These are phyloP conservation scores for Vinca minor DNA, from an alignment of 257 asterid genomes.

Conservation along the genomic window DNA sequence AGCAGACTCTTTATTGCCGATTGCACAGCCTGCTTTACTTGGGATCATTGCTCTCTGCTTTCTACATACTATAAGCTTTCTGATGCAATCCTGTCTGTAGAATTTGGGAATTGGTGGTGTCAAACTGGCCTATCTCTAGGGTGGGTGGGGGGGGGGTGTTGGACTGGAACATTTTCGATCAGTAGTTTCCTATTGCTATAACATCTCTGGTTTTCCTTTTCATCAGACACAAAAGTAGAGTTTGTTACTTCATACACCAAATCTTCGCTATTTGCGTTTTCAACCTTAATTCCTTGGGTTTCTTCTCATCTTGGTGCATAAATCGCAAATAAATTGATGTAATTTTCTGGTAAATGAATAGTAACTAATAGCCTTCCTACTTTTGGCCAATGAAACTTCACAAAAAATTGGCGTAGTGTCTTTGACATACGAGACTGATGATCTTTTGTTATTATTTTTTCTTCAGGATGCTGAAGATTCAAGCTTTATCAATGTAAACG, in stretches of 20 bases:
- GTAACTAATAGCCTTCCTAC: neutral
- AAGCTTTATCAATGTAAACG: constrained; percentile 18
- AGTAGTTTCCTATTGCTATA: neutral
- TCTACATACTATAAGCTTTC: neutral
- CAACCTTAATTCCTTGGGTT: neutral
- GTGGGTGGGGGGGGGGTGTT: too few relatives aligned
- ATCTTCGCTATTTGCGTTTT: neutral
- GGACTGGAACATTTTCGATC: neutral
- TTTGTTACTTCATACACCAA: neutral
- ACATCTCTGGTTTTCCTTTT: neutral
- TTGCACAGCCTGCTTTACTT: neutral
- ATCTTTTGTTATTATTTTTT: constrained; percentile 3
- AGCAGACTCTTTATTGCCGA: neutral
- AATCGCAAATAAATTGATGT: neutral
- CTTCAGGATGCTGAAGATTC: constrained; percentile 36
- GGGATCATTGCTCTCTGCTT: neutral
- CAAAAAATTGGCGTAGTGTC: too few relatives aligned
- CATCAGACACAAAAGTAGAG: neutral
- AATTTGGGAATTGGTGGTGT: neutral
- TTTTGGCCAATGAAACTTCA: neutral
- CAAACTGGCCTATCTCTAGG: neutral
- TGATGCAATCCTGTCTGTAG: neutral
- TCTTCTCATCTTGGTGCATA: neutral
- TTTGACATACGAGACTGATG: neutral
- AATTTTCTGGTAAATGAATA: neutral